phyloP scores from a whole-genome alignment of 2,329 filamentous ascomycete species.

The Talaromyces sp. region DNA sequence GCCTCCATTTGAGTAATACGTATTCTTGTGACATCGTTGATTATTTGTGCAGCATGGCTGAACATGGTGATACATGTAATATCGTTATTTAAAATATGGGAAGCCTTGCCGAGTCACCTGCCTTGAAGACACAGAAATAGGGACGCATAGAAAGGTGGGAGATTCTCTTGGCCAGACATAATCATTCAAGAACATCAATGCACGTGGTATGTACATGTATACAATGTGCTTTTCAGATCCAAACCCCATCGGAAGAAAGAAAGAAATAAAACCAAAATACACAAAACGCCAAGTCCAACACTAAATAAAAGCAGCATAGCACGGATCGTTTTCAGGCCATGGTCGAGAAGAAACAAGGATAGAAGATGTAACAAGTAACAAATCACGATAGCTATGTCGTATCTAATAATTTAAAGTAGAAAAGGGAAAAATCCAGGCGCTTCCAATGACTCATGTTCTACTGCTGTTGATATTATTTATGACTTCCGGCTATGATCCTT shows the following conservation, averaged over 20 bases:
- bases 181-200: too few species aligned
- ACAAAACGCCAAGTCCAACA: neutral
- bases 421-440: neutral
- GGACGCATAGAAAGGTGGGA: neutral
- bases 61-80: too few species aligned
- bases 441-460: neutral
- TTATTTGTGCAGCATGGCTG: too few species aligned
- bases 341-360: neutral
- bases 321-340: neutral
- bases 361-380: neutral
- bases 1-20: too few species aligned
- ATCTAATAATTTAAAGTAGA: neutral
- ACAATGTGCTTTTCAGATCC: neutral
- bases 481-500: constrained; percentile 55
- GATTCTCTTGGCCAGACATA: neutral
- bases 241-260: neutral
- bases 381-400: neutral
- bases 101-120: too few species aligned
- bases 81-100: too few species aligned
- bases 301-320: neutral
- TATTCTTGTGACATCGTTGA: too few species aligned
- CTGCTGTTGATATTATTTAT: neutral
- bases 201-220: neutral
- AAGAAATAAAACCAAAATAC: neutral
- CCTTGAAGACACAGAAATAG: too few species aligned